Evolutionary conservation across 768 basidiomycete species (phyloP).

Genomic region (Lactarius akahatsu): DNA sequence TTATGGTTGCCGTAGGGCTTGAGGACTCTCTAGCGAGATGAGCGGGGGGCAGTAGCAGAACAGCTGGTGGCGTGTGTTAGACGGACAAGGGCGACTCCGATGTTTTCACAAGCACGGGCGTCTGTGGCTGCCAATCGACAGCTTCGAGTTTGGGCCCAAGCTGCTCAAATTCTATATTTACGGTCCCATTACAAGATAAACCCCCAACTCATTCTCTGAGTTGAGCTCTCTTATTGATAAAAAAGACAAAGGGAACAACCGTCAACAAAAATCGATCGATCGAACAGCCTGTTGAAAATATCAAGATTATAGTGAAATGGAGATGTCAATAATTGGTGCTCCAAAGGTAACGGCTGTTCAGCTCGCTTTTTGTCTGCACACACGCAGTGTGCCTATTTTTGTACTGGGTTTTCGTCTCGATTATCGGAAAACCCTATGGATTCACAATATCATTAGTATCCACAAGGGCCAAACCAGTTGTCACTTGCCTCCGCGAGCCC

Average conservation of each 20-base stretch:
- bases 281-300: slow-evolving; percentile 5
- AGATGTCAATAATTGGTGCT: neutral
- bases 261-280: slow-evolving; percentile 7
- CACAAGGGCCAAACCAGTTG: slow-evolving; percentile 6
- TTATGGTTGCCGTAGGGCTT: slow-evolving; percentile 16
- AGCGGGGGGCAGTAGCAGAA: neutral
- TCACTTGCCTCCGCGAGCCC: slow-evolving; percentile 34
- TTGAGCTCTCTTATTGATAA: slow-evolving; percentile 20
- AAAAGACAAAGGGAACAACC: neutral
- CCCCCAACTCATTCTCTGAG: slow-evolving; percentile 7
- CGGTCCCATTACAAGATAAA: neutral
- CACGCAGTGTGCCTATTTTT: slow-evolving; percentile 20
- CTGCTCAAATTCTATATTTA: neutral
- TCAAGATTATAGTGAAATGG: slow-evolving; percentile 10
- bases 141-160: neutral
- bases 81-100: slow-evolving; percentile 12
- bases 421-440: slow-evolving; percentile 21
- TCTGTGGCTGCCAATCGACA: neutral
- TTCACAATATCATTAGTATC: neutral
- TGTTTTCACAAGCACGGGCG: slow-evolving; percentile 6
- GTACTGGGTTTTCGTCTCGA: slow-evolving; percentile 23
- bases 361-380: slow-evolving; percentile 11
- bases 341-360: neutral
- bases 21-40: slow-evolving; percentile 11
- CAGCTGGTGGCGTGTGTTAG: neutral